These are phyloP conservation scores for Apiotrichum veenhuisii DNA, from an alignment of 1,284 basidiomycete genomes.

Conservation along the genomic window DNA sequence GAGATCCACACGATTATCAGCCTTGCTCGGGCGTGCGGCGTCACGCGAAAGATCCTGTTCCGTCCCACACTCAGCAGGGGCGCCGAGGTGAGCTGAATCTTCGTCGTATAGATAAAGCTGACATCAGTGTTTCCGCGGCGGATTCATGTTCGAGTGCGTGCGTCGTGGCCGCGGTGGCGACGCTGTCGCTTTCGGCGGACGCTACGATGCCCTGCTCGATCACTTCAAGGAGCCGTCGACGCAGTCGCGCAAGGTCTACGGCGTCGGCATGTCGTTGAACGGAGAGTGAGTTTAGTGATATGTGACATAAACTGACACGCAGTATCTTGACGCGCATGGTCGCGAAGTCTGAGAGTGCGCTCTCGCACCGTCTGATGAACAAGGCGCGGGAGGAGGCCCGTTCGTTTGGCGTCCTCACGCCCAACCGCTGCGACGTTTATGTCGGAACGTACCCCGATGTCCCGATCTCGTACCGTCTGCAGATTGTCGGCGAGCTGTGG, in stretches of 20 bases:
- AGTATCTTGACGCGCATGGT: conserved; percentile 52
- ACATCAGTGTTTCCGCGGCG: conserved; percentile 52
- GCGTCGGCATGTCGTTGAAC: conserved; percentile 55
- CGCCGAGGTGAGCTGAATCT: conserved; percentile 29
- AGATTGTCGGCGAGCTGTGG: conserved; percentile 56
- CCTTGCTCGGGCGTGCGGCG: conserved; percentile 51
- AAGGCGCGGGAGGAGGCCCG: conserved; percentile 50
- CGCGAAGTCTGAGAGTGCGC: conserved; percentile 48
- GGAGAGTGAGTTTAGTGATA: conserved; percentile 44
- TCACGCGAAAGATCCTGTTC: conserved; percentile 52
- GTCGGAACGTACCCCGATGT: conserved; percentile 52
- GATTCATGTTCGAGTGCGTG: conserved; percentile 55
- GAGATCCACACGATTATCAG: conserved; percentile 49
- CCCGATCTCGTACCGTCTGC: conserved; percentile 51
- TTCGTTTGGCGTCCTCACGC: conserved; percentile 51
- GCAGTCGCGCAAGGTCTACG: conserved; percentile 44
- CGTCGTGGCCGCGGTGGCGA: conserved; percentile 52
- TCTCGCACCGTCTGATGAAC: conserved; percentile 48
- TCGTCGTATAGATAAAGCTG: conserved; percentile 9
- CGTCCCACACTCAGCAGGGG: conserved; percentile 48
- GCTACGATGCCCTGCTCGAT: conserved; percentile 55
- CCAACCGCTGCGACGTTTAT: conserved; percentile 56
- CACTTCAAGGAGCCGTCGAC: conserved; percentile 51
- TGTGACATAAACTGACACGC: neutral
- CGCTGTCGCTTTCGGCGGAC: conserved; percentile 52